These are phyloP conservation scores for Mycena belliarum DNA, from an alignment of 768 basidiomycete genomes.

Conservation along the genomic window DNA sequence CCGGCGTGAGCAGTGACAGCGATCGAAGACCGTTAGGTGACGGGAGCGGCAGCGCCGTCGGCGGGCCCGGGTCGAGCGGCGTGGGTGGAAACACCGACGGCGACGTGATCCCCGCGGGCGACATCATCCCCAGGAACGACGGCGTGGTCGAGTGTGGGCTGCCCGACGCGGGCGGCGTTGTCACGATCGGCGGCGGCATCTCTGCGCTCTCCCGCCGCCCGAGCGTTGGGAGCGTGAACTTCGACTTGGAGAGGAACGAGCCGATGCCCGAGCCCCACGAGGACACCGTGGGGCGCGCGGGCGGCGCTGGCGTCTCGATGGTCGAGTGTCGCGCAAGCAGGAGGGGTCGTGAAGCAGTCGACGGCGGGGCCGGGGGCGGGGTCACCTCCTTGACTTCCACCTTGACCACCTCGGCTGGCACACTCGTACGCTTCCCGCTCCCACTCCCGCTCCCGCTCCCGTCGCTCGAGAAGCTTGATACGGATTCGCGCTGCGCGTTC, in stretches of 20 bases:
- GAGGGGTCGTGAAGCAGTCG: slow-evolving; percentile 20
- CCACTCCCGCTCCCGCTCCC: too few relatives aligned
- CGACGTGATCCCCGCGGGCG: slow-evolving; percentile 8
- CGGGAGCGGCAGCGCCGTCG: slow-evolving; percentile 6
- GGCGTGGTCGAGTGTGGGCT: slow-evolving; percentile 15
- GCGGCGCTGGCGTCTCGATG: slow-evolving; percentile 4
- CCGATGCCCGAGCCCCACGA: slow-evolving; percentile 49
- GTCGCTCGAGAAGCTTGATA: too few relatives aligned
- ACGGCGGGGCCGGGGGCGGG: neutral
- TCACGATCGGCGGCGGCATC: slow-evolving; percentile 22
- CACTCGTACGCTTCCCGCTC: slow-evolving; percentile 32
- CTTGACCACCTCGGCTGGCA: slow-evolving; percentile 17
- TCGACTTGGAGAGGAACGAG: slow-evolving; percentile 44
- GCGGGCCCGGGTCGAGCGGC: slow-evolving; percentile 13
- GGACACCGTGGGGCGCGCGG: slow-evolving; percentile 34
- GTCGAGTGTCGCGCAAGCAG: slow-evolving; percentile 25
- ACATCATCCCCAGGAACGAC: slow-evolving; percentile 19
- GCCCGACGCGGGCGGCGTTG: slow-evolving; percentile 15
- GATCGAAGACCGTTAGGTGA: slow-evolving; percentile 5
- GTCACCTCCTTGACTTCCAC: slow-evolving; percentile 1
- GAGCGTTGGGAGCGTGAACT: slow-evolving; percentile 35
- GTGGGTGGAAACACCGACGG: slow-evolving; percentile 22
- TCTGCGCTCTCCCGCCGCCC: slow-evolving; percentile 16
- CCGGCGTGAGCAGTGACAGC: slow-evolving; percentile 14
- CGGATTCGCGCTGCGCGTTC: slow-evolving; percentile 34